Base-by-base conservation (phyloP, 164 flowering plant genomes). In the Houttuynia cordata region DNA sequence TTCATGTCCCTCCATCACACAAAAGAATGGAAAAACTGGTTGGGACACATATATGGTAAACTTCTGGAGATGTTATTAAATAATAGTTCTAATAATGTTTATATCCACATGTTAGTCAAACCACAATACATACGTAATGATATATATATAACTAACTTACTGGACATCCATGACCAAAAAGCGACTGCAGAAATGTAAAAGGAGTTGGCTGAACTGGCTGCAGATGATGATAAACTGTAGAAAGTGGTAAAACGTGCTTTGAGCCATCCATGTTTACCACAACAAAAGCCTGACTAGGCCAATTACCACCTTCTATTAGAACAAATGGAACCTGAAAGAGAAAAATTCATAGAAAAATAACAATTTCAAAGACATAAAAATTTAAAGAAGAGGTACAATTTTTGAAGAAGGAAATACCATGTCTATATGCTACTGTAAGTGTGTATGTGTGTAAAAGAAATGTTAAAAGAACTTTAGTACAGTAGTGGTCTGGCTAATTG, bases 91-190 rank as follows among this genome's bases (percentile, higher is more conserved):
- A n/a, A n/a, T n/a, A n/a, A n/a, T n/a, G n/a, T n/a, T 30, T 30
- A 30, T 30, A 6, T 30, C 6, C 37, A 30, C 6, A 30, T 30
- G 6, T 30, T 2, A 30, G 37, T 30, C 37, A 2, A 30, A 30
- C 37, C 2, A 2, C 6, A 30, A 30, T 30, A n/a, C n/a, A n/a
- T n/a, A n/a, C n/a, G n/a, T n/a, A n/a, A n/a, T n/a, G n/a, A n/a
- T n/a, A n/a, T n/a, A n/a, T n/a, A 30, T 30, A 30, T 30, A 30
- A 59, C 9, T 20, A 42, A 80, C 96, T 83, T 62, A 92, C 98
- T 19, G 90, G 93, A 57, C 84, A 86, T 30, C 83, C 75, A 70
- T 83, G 86, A 63, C 94, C 92, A 69, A 84, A 83, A 63, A 88
- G 59, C 24, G 96, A 87, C 73, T 83, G 95, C 40, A 90, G 74